These are phyloP conservation scores for Silene vulgaris DNA, from an alignment of 179 eudicot species.

Conservation along the genomic window DNA sequence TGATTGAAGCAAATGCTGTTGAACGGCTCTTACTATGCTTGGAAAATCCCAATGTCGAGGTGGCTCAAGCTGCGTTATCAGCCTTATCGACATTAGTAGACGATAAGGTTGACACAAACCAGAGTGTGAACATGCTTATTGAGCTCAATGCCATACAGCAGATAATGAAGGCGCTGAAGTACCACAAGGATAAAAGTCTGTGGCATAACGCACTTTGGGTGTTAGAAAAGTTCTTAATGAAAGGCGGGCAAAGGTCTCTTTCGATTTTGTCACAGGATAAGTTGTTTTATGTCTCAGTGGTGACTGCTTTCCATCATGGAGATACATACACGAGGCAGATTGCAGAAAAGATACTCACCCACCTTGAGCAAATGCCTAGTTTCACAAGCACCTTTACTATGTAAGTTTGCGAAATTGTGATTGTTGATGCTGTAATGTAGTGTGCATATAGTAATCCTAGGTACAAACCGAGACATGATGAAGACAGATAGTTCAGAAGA, in stretches of 20 bases:
- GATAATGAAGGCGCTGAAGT: conserved; percentile 52
- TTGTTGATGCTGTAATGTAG: not conserved
- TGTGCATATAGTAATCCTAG: not conserved
- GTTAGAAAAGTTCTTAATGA: conserved; percentile 58
- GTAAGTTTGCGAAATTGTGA: not conserved
- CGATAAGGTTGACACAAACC: conserved; percentile 53
- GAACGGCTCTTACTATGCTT: conserved; percentile 56
- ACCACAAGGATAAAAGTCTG: conserved; percentile 60
- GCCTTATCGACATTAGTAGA: conserved; percentile 72
- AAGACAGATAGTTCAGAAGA: not conserved
- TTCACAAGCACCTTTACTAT: conserved; percentile 24
- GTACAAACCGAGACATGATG: conserved; percentile 10
- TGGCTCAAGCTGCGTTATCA: conserved; percentile 68
- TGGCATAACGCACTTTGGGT: conserved; percentile 73
- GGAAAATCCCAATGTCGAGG: conserved; percentile 53
- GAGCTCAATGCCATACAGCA: conserved; percentile 42
- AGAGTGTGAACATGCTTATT: conserved; percentile 48
- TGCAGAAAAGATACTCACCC: conserved; percentile 74
- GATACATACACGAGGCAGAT: conserved; percentile 64
- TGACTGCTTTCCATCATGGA: conserved; percentile 73
- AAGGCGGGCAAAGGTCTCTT: conserved; percentile 46
- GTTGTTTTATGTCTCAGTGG: conserved; percentile 48
- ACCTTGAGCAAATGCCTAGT: conserved; percentile 61
- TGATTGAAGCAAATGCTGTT: conserved; percentile 61
- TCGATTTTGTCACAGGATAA: conserved; percentile 54